Base-by-base conservation (phyloP, 805 yeast species). In the Maudiozyma bulderi region DNA sequence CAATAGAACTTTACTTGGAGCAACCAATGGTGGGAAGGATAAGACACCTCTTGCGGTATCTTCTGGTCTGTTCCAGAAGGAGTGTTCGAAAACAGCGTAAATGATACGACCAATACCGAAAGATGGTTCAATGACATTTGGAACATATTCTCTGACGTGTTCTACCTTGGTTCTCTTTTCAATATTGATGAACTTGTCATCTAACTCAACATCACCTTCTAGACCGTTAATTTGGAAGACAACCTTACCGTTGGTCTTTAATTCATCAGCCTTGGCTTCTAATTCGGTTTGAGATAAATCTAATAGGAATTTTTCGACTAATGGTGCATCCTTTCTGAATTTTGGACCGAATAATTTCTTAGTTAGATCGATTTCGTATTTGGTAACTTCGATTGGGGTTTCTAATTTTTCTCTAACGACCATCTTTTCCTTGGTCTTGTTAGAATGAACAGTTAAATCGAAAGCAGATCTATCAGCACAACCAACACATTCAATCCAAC, bases 401-500 rank as follows among this genome's bases (percentile, higher is more conserved):
- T 85, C 81, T 59, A 93, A 78, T 50, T 87, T 78, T 73, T 93
- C 85, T 76, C 98, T 86, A 43, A 93, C 99, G 52, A 89, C 90
- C 60, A 93, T 75, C 72, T 89, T 91, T 73, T 88, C 96, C 71
- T 88, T 88, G 50, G 99, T 93, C 71, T 86, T 86, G 50, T 91
- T 93, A 43, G 97, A 72, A 68, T 93, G 99, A 53, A 95, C 99
- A 45, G 91, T 78, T 69, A 93, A 80, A 73, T 93, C 99, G 67
- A 88, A 93, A 40, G 99, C 99, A 43, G 96, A 86, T 75, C 99
- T 82, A 73, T 93, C 99, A 56, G 99, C 99, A 75, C 98, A 93
- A 58, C 99, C 99, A 67, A 93, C 97, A 82, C 99, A 95, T 75
- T 93, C 99, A 61, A 93, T 86, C 99, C 99, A 93, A 61, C 99